A percentile compares a stretch with the other conserved stretches of the same genome.
Conservation (phyloP, 1,284 basidiomycete genomes). For the Mycena sp. region DNA sequence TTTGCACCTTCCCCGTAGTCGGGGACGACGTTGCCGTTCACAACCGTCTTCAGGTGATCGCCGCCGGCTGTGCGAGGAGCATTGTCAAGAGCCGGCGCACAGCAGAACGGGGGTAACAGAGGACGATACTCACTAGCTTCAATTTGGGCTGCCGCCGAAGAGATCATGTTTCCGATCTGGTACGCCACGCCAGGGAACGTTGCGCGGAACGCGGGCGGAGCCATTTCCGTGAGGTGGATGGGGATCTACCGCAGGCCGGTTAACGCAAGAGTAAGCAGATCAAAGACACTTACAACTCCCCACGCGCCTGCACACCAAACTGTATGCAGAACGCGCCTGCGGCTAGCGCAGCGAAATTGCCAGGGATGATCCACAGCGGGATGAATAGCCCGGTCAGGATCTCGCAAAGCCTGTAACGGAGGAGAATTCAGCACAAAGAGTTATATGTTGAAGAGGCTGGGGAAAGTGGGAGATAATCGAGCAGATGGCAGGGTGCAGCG, state of each 20-base stretch:
- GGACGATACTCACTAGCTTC: too few species aligned
- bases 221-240: slow-evolving; percentile 90
- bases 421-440: slow-evolving; percentile 9
- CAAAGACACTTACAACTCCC: slow-evolving; percentile 64
- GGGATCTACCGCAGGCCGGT: slow-evolving; percentile 60
- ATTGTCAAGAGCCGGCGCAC: too few species aligned
- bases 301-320: slow-evolving; percentile 87
- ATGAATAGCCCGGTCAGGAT: slow-evolving; percentile 61
- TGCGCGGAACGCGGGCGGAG: slow-evolving; percentile 92
- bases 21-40: too few species aligned
- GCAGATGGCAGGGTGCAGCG: not conserved
- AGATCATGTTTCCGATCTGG: slow-evolving; percentile 92
- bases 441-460: not conserved
- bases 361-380: slow-evolving; percentile 87
- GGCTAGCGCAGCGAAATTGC: slow-evolving; percentile 66
- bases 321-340: slow-evolving; percentile 91
- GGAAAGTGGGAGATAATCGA: slow-evolving; percentile 4
- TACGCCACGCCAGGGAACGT: too few species aligned
- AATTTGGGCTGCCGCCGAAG: too few species aligned
- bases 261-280: slow-evolving; percentile 38
- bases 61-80: too few species aligned
- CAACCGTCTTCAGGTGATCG: too few species aligned
- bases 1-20: too few species aligned
- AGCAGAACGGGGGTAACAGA: too few species aligned
- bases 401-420: slow-evolving; percentile 7